Evolutionary conservation across 148 eudicot genomes (phyloP).

Genomic region (Oxyria digyna): DNA sequence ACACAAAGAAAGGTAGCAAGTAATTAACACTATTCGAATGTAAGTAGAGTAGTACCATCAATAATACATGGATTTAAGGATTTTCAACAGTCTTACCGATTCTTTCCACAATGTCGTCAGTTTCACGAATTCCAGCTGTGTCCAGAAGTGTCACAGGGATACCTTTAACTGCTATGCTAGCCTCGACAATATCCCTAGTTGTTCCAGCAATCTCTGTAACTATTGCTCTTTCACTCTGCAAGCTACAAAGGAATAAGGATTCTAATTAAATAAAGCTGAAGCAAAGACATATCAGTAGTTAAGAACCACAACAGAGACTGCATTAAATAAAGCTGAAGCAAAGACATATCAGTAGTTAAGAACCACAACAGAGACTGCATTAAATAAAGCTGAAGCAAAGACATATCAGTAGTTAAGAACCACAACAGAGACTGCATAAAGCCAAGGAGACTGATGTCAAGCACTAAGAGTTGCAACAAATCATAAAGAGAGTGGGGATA

Average conservation of each 20-base stretch:
- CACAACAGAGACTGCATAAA: too few species aligned
- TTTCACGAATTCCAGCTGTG: constrained; percentile 96
- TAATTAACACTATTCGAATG: background rate
- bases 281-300: background rate
- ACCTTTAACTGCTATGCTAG: constrained; percentile 64
- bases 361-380: background rate
- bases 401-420: background rate
- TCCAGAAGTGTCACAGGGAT: constrained; percentile 90
- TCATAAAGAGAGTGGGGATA: background rate
- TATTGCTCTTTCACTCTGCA: constrained; percentile 99
- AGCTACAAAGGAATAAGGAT: constrained; percentile 44
- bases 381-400: background rate
- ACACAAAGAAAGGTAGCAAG: background rate
- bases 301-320: background rate
- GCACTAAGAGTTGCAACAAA: background rate
- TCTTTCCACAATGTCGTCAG: constrained; percentile 79
- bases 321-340: background rate
- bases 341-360: background rate
- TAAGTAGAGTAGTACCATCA: background rate
- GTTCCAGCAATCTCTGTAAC: constrained; percentile 98
- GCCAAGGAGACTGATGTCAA: too few species aligned
- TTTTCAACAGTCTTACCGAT: constrained; percentile 43
- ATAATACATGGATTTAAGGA: background rate
- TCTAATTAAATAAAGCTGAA: constrained; percentile 7
- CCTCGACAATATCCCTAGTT: constrained; percentile 90